Evolutionary conservation across 192 early-diverging fungal species (phyloP).

Genomic region (Phlyctochytrium bullatum): DNA sequence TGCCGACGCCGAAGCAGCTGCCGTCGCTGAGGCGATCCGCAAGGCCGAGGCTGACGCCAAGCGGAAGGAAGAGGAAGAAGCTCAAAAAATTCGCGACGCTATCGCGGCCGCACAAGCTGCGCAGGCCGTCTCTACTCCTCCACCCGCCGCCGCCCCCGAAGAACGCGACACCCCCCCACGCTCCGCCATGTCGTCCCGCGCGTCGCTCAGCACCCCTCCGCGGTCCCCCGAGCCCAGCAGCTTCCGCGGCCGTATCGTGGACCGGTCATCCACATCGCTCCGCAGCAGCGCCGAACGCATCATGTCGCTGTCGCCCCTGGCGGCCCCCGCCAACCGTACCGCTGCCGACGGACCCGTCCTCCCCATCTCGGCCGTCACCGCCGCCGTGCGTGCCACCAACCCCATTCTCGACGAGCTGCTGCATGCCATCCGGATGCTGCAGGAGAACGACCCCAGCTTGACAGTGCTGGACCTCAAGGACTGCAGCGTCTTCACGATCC

Average conservation of each 20-base stretch:
- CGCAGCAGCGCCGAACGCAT: conserved; percentile 20
- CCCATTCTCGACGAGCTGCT: conserved; percentile 52
- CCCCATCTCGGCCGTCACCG: conserved; percentile 36
- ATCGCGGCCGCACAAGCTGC: background rate
- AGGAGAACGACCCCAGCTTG: conserved; percentile 37
- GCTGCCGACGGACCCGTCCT: conserved; percentile 31
- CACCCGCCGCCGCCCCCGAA: background rate
- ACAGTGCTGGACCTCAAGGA: conserved; percentile 46
- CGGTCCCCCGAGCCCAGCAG: conserved; percentile 1
- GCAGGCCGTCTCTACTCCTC: background rate
- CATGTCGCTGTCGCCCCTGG: conserved; percentile 9
- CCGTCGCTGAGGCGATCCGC: background rate
- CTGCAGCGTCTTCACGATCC: conserved; percentile 35
- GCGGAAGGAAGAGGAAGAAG: background rate
- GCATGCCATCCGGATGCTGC: conserved; percentile 36
- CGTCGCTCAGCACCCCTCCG: conserved; percentile 8
- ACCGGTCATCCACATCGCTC: conserved; percentile 11
- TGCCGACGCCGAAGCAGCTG: conserved; percentile 4
- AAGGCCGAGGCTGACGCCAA: conserved; percentile 3
- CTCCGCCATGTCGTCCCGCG: background rate
- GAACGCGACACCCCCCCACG: background rate
- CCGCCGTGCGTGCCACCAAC: conserved; percentile 43
- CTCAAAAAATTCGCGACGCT: background rate
- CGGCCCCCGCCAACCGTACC: conserved; percentile 31
- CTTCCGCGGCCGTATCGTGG: background rate